These are phyloP conservation scores for Drechmeria coniospora DNA, from an alignment of 2,329 filamentous ascomycete genomes.

Conservation along the genomic window DNA sequence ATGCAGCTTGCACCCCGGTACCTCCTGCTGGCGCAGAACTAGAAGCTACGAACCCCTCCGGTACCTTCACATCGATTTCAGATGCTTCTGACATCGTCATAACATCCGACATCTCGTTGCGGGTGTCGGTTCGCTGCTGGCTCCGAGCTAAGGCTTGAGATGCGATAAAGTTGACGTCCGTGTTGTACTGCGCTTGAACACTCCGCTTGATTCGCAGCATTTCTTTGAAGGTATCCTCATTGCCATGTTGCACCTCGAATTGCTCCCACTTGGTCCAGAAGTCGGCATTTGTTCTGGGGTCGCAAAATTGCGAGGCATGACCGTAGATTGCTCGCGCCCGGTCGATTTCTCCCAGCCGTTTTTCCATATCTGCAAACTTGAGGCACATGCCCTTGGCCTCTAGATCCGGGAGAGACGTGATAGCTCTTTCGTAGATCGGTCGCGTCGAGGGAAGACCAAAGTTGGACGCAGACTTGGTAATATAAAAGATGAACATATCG, in stretches of 20 bases:
- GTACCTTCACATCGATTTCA: slow-evolving; percentile 76
- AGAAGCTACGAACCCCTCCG: slow-evolving; percentile 80
- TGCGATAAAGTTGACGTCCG: slow-evolving; percentile 96
- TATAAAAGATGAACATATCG: slow-evolving; percentile 99
- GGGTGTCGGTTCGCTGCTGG: slow-evolving; percentile 43
- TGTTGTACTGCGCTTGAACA: slow-evolving; percentile 96
- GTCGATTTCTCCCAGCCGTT: slow-evolving; percentile 82
- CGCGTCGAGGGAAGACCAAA: slow-evolving; percentile 91
- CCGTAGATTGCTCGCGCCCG: slow-evolving; percentile 90
- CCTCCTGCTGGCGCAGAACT: slow-evolving; percentile 48
- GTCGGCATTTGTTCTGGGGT: slow-evolving; percentile 72
- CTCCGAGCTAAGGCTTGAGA: slow-evolving; percentile 80
- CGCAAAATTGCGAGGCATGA: slow-evolving; percentile 93
- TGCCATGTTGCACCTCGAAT: slow-evolving; percentile 95
- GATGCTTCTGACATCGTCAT: slow-evolving; percentile 88
- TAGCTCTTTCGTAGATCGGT: slow-evolving; percentile 91
- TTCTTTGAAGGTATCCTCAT: slow-evolving; percentile 98
- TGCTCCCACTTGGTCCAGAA: slow-evolving; percentile 97
- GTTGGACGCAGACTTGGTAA: slow-evolving; percentile 95
- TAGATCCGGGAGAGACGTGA: slow-evolving; percentile 78
- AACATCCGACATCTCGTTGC: slow-evolving; percentile 50
- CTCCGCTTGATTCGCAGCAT: slow-evolving; percentile 97
- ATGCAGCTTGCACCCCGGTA: slow-evolving; percentile 26
- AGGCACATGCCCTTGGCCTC: slow-evolving; percentile 97
- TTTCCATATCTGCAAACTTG: slow-evolving; percentile 96